Conservation (phyloP, 768 basidiomycete species). For the Mycena olivaceomarginata region DNA sequence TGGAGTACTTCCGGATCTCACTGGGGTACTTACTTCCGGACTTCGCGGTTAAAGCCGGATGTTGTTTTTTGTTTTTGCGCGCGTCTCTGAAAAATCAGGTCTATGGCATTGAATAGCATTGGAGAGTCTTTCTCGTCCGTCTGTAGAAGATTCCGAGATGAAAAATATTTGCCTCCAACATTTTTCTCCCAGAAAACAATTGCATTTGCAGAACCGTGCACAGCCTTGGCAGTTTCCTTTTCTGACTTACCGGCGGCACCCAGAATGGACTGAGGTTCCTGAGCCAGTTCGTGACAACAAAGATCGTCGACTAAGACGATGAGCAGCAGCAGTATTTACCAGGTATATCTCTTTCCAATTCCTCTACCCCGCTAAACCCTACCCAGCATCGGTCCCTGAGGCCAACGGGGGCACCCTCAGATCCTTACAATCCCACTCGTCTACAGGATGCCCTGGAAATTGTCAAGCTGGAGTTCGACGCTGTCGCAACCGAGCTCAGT, state of each 20-base stretch:
- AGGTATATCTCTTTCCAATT: neutral
- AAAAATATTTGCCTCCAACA: too few relatives aligned
- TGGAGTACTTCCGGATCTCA: too few relatives aligned
- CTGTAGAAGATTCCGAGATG: too few relatives aligned
- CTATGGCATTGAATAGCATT: too few relatives aligned
- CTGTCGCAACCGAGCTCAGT: slow-evolving; percentile 27
- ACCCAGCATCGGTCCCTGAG: slow-evolving; percentile 34
- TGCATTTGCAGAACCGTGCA: too few relatives aligned
- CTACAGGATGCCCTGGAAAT: slow-evolving; percentile 38
- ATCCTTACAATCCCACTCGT: slow-evolving; percentile 33
- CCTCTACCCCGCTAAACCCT: neutral
- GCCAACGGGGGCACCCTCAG: slow-evolving; percentile 18
- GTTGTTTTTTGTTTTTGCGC: too few relatives aligned
- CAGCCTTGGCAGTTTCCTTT: neutral
- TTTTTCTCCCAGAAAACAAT: too few relatives aligned
- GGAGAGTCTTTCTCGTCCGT: too few relatives aligned
- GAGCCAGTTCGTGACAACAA: neutral
- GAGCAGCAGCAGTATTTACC: slow-evolving; percentile 24
- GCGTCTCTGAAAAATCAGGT: too few relatives aligned
- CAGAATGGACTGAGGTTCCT: neutral
- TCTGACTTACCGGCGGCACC: neutral
- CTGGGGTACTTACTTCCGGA: too few relatives aligned
- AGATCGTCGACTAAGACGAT: neutral
- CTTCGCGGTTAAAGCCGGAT: too few relatives aligned
- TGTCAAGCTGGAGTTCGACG: slow-evolving; percentile 40